Percentiles rank a stretch among this genome's conserved stretches.
Conservation (phyloP, 2,329 filamentous ascomycete genomes). For the Cladorrhinum sp. region DNA sequence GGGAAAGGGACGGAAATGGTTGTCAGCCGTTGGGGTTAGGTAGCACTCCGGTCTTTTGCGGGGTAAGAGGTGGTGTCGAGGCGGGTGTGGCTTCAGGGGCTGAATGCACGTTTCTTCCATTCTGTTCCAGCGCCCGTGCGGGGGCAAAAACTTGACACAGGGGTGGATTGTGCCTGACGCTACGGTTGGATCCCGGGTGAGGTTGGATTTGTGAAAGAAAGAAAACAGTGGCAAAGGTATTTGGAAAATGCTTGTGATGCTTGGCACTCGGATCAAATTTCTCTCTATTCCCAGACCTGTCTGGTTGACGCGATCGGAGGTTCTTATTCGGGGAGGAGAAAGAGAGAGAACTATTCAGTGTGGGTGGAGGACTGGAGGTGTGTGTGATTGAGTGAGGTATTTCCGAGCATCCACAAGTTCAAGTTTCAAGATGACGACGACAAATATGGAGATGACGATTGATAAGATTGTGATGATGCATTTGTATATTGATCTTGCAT, state of each 20-base stretch:
- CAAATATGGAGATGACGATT: neutral
- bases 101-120: neutral
- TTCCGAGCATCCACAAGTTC: no score
- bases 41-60: neutral
- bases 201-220: neutral
- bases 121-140: no score
- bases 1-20: no score
- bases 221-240: neutral
- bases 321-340: neutral
- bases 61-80: neutral
- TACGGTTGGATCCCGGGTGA: neutral
- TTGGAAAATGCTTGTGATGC: neutral
- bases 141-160: no score
- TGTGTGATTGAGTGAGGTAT: no score
- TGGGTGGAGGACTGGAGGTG: no score
- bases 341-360: no score
- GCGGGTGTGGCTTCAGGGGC: no score
- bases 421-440: neutral
- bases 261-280: neutral
- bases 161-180: no score
- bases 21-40: neutral
- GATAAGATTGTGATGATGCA: neutral
- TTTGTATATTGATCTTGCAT: neutral
- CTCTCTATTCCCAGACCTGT: neutral
- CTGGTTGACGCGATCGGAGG: neutral